These are phyloP conservation scores for Ogataea hybrid DNA, from an alignment of 1,139 yeast genomes.

Conservation along the genomic window DNA sequence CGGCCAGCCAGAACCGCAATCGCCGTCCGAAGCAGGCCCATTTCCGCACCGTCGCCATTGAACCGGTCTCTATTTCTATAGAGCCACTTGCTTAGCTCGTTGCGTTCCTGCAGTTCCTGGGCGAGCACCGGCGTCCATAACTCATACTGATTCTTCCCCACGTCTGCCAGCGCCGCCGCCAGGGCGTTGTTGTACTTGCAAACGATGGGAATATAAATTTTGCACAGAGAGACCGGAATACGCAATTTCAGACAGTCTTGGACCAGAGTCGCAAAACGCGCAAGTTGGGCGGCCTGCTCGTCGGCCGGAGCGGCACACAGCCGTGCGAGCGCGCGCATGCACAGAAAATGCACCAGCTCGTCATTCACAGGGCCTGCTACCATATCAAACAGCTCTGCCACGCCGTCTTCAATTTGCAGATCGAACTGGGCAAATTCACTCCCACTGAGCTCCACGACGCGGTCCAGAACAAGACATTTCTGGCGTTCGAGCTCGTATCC, in stretches of 20 bases:
- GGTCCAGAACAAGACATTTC: no score
- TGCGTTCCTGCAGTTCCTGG: background rate
- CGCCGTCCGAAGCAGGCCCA: background rate
- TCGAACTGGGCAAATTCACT: no score
- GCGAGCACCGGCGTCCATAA: background rate
- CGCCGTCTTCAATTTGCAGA: no score
- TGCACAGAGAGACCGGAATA: background rate
- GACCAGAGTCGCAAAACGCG: background rate
- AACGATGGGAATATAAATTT: background rate
- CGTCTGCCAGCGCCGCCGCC: background rate
- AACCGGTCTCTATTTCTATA: background rate
- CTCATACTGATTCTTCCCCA: background rate
- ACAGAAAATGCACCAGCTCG: background rate
- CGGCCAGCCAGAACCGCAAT: background rate
- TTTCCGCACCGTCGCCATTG: background rate
- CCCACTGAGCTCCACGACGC: no score
- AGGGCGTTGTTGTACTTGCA: background rate
- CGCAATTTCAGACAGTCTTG: background rate
- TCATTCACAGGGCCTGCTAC: background rate
- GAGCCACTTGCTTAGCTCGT: background rate
- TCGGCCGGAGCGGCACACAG: background rate
- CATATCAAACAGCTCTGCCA: background rate
- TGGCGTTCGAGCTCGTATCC: no score
- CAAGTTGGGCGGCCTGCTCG: background rate
- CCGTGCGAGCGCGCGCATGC: background rate